Evolutionary conservation across 176 grass and related monocot species (phyloP), one percentile per base, ranked within the genome.

Genomic region (Thinopyrum elongatum): DNA sequence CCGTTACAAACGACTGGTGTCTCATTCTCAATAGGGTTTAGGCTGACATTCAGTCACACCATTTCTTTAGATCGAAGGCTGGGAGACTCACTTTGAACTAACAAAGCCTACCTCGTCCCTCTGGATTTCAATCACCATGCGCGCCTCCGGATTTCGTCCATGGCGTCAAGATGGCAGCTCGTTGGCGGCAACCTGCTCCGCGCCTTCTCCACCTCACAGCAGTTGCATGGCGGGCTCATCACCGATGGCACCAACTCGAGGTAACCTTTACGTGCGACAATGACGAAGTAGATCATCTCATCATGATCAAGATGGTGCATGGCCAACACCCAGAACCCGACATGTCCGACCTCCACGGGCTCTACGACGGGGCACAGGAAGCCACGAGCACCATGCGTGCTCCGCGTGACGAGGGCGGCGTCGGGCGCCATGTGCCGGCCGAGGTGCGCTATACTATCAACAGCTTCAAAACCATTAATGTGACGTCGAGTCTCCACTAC

Each of bases 311-410:
- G 90, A 65, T 92, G 92, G 78, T 87, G 79, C 79, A 94, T 78
- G 33, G 89, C 79, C 5, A 87, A 12, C 84, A 88, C 84, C 19
- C 92, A 82, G 69, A 94, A 92, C 49, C 84, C 80, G 28, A 29
- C 84, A 6, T 72, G 83, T 8, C 35, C 12, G 36, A 90, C 23
- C 14, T 87, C 89, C 33, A 77, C 69, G 3, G 47, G 11, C 30
- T 83, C 86, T 19, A 91, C 92, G 59, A 91, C 86, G 2, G 88
- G 92, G 85, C 86, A 94, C 38, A 94, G 81, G 28, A 94, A 94
- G 8, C 72, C 79, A 6, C 92, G 71, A 13, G 88, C 92, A 6
- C 92, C 86, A 36, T 90, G 85, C 39, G 92, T 88, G 77, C 92
- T 94, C 53, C 92, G 86, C 49, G 86, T 83, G 53, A 91, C 80